These are phyloP conservation scores for Colletotrichum simmondsii DNA, from an alignment of 2,329 filamentous ascomycete species.

Conservation along the genomic window DNA sequence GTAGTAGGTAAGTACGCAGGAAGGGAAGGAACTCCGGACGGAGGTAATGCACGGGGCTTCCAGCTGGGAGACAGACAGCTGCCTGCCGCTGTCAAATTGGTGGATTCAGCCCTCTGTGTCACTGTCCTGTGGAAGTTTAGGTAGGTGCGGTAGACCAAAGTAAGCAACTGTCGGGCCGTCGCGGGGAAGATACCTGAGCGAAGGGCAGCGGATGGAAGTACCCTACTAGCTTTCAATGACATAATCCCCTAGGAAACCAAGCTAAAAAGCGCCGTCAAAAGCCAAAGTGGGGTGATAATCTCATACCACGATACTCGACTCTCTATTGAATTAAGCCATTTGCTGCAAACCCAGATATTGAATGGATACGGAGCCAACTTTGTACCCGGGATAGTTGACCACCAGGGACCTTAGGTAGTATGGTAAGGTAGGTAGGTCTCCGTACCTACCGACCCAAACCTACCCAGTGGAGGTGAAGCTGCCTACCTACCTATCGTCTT, in stretches of 20 bases:
- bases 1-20: too few species aligned
- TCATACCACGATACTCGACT: conserved; percentile 1
- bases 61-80: not conserved
- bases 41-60: not conserved
- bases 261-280: not conserved
- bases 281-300: conserved; percentile 6
- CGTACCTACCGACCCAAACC: not conserved
- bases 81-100: not conserved
- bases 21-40: not conserved
- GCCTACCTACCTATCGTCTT: not conserved
- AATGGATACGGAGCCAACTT: not conserved
- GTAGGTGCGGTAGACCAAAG: not conserved
- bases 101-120: not conserved
- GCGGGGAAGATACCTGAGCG: not conserved
- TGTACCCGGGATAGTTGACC: not conserved
- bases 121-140: too few species aligned
- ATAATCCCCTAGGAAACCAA: conserved; percentile 16
- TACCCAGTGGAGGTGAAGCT: not conserved
- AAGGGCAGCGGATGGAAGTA: not conserved
- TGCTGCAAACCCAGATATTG: conserved; percentile 12
- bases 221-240: conserved; percentile 17
- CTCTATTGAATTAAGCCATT: conserved; percentile 13
- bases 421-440: too few species aligned
- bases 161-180: too few species aligned
- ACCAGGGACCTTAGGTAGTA: not conserved